A percentile compares a stretch with the other conserved stretches of the same genome.
phyloP scores from a whole-genome alignment of 805 yeast species.

The Torulaspora franciscae region DNA sequence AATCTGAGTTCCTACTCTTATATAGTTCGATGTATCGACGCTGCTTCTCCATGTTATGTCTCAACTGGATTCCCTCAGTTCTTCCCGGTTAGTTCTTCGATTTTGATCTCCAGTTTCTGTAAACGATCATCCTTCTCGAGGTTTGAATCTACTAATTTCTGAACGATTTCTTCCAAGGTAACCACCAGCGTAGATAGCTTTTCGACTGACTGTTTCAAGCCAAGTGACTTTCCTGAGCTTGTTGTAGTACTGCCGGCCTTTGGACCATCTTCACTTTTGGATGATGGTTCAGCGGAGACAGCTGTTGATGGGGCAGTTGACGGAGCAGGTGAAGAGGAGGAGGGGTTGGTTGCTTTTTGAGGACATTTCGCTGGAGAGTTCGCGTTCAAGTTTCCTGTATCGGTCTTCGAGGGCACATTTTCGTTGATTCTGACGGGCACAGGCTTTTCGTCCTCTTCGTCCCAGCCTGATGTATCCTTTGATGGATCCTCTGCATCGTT shows the following conservation, averaged over 20 bases:
- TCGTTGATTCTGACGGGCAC: constrained; percentile 3
- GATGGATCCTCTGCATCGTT: constrained; percentile 37
- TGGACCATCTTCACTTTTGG: constrained; percentile 17
- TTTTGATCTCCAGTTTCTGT: constrained; percentile 52
- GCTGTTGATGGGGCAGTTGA: neutral
- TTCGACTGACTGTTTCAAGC: constrained; percentile 68
- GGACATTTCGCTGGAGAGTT: constrained; percentile 15
- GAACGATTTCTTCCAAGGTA: constrained; percentile 52
- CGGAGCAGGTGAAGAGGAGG: constrained; percentile 10
- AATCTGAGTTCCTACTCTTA: neutral
- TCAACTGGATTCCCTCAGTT: constrained; percentile 2
- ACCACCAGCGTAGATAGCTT: constrained; percentile 55
- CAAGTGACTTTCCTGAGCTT: constrained; percentile 45
- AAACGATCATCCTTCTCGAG: constrained; percentile 63
- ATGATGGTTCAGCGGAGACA: constrained; percentile 2
- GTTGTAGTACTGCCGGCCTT: constrained; percentile 9
- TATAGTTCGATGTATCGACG: neutral
- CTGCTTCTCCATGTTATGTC: neutral
- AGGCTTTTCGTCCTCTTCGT: constrained; percentile 31
- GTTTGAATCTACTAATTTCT: constrained; percentile 47
- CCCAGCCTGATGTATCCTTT: constrained; percentile 32
- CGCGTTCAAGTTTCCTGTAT: constrained; percentile 2
- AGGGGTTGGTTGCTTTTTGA: neutral
- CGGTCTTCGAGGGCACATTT: constrained; percentile 1
- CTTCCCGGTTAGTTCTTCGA: constrained; percentile 49